Conservation (phyloP, 2,329 filamentous ascomycete species). For the Pseudophaeomoniella oleicola region DNA sequence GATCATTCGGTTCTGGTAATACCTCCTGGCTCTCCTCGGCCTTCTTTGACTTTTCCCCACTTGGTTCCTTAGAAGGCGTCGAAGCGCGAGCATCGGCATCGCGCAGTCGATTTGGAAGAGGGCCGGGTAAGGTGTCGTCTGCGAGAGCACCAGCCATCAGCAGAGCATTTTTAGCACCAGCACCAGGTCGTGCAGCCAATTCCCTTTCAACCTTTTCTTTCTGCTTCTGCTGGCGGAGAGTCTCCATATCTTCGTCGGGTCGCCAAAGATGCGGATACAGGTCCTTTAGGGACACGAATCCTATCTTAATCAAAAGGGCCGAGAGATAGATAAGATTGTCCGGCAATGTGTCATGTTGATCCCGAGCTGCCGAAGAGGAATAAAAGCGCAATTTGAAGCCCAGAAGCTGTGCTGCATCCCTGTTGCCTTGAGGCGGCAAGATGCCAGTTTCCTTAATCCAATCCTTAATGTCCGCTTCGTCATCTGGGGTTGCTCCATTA, state of each 20-base stretch:
- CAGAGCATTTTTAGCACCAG: constrained; percentile 62
- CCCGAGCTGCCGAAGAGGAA: constrained; percentile 56
- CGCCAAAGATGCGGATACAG: constrained; percentile 88
- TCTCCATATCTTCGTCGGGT: constrained; percentile 67
- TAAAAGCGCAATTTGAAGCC: constrained; percentile 98
- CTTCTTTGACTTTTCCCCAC: constrained; percentile 26
- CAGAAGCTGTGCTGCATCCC: constrained; percentile 81
- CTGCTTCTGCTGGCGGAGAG: constrained; percentile 52
- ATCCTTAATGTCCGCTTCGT: constrained; percentile 44
- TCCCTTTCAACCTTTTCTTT: constrained; percentile 71
- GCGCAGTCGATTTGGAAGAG: constrained; percentile 30
- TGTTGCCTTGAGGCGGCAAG: constrained; percentile 71
- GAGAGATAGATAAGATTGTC: constrained; percentile 88
- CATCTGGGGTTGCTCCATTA: constrained; percentile 20
- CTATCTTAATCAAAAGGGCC: constrained; percentile 87
- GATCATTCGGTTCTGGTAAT: constrained; percentile 64
- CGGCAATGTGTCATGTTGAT: constrained; percentile 62
- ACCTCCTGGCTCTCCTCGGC: constrained; percentile 30
- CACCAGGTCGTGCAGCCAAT: constrained; percentile 53
- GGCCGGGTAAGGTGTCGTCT: constrained; percentile 56
- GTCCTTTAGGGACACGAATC: constrained; percentile 84
- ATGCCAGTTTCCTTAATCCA: constrained; percentile 76
- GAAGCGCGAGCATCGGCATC: constrained; percentile 36
- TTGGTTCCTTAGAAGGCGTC: constrained; percentile 37
- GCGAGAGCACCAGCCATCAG: constrained; percentile 73